Evolutionary conservation across 306 rosid genomes (phyloP).

Genomic region (Quercus cerris): DNA sequence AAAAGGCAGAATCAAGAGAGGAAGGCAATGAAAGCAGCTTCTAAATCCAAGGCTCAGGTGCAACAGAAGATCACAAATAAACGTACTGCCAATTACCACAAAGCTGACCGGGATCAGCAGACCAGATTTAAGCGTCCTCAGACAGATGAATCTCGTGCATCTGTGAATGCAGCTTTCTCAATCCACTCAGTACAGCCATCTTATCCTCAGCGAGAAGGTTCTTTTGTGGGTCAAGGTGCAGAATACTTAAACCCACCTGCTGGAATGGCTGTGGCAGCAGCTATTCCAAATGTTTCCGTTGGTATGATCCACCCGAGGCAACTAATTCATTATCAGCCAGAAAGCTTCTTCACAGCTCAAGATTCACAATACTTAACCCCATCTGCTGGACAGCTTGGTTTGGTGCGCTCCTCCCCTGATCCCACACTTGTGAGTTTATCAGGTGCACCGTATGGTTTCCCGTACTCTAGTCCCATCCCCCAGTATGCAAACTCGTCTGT

Average conservation of each 20-base stretch:
- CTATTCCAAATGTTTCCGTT: conserved; percentile 10
- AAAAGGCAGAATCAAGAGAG: conserved; percentile 17
- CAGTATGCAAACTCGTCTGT: background rate
- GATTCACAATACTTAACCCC: conserved; percentile 16
- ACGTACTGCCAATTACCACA: conserved; percentile 1
- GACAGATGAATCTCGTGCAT: background rate
- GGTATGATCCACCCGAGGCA: conserved; percentile 10
- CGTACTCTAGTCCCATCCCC: background rate
- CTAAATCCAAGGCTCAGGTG: conserved; percentile 1
- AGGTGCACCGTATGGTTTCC: conserved; percentile 8
- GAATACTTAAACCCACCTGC: conserved; percentile 3
- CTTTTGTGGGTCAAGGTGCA: conserved; percentile 13
- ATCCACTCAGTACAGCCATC: conserved; percentile 13
- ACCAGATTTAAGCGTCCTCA: conserved; percentile 12
- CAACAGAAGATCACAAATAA: conserved; percentile 24
- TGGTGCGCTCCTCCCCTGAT: conserved; percentile 13
- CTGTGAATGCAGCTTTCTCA: conserved; percentile 1
- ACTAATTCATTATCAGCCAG: conserved; percentile 25
- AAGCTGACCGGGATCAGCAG: conserved; percentile 11
- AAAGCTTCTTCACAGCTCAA: conserved; percentile 23
- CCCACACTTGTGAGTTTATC: background rate
- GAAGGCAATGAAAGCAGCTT: conserved; percentile 6
- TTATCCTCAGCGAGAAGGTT: conserved; percentile 5
- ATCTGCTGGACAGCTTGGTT: conserved; percentile 16
- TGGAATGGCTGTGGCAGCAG: conserved; percentile 3